Conservation (phyloP, 179 eudicot genomes). For the Beta lomatogona region DNA sequence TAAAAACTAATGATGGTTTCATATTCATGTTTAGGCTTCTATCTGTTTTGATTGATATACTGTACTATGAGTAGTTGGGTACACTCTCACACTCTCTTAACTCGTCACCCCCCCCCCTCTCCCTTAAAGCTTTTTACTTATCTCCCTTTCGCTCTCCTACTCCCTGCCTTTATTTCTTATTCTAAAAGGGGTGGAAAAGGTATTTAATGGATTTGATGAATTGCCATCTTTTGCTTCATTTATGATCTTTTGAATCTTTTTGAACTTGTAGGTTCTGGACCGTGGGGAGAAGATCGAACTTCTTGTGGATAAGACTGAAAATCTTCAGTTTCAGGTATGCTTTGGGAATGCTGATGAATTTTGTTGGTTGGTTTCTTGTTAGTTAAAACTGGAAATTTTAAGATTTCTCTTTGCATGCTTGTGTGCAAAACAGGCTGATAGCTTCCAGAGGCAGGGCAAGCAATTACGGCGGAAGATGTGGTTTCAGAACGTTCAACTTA, state of each 20-base stretch:
- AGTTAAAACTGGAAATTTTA: no score
- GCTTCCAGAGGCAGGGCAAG: slow-evolving; percentile 97
- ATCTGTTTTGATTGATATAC: no score
- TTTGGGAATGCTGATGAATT: neutral
- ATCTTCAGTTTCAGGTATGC: slow-evolving; percentile 85
- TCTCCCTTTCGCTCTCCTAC: neutral
- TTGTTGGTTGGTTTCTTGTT: neutral
- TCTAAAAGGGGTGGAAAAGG: neutral
- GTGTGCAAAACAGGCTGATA: slow-evolving; percentile 65
- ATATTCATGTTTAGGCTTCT: no score
- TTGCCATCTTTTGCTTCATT: neutral
- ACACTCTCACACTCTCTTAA: no score
- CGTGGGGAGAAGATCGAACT: slow-evolving; percentile 98
- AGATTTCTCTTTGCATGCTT: neutral
- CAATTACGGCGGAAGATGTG: slow-evolving; percentile 88
- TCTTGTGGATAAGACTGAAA: slow-evolving; percentile 89
- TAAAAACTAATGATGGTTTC: no score
- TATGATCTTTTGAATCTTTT: neutral
- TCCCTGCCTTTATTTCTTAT: neutral
- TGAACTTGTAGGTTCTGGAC: slow-evolving; percentile 65
- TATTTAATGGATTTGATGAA: neutral
- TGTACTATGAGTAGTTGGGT: no score
- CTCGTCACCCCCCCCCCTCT: no score
- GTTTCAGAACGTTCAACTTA: slow-evolving; percentile 87
- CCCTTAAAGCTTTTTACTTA: neutral